Evolutionary conservation across 257 asterid genomes (phyloP), one percentile per base, ranked within the genome.

Genomic region (Striga asiatica): DNA sequence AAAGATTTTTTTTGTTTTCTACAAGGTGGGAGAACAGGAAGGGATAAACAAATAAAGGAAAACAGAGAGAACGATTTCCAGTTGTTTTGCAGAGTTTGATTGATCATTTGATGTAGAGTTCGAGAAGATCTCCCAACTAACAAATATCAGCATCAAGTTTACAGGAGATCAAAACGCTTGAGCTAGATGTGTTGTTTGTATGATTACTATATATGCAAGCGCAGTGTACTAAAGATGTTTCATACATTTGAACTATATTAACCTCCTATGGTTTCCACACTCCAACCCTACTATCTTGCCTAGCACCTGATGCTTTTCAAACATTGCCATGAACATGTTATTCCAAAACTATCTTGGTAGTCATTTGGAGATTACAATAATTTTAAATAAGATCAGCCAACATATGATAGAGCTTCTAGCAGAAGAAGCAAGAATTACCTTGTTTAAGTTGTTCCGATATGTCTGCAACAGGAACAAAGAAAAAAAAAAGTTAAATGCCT

Each of bases 391-490:
- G 51, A 39, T 50, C 7, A 38, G 8, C 6, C 39, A 64, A 20
- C n/a, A n/a, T n/a, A 22, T 12, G n/a, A 58, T 58, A 65, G 19
- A 71, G 62, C 56, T 65, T 17, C 63, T 51, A 38, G 50, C 35
- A 29, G 57, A 62, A 32, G 62, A 64, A 69, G 42, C 41, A 60
- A 27, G 12, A 17, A 35, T 67, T 75, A 87, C 96, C 98, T 91
- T 91, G 67, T 87, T 91, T 43, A 91, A 93, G 88, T 91, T 91
- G 93, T 91, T 91, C 38, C 98, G 96, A 55, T 66, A 91, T 0
- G 98, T 91, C 98, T 91, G 96, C 74, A 71, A 74, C 27, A 50
- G 60, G 56, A 66, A 68, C 54, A 21, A 47, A 46, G 34, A 56
- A 72, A 74, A 69, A 1, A 29, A 42, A 39, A 46, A 21, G 60